These are phyloP conservation scores for Colletotrichum lentis DNA, from an alignment of 2,329 filamentous ascomycete genomes.

Conservation along the genomic window DNA sequence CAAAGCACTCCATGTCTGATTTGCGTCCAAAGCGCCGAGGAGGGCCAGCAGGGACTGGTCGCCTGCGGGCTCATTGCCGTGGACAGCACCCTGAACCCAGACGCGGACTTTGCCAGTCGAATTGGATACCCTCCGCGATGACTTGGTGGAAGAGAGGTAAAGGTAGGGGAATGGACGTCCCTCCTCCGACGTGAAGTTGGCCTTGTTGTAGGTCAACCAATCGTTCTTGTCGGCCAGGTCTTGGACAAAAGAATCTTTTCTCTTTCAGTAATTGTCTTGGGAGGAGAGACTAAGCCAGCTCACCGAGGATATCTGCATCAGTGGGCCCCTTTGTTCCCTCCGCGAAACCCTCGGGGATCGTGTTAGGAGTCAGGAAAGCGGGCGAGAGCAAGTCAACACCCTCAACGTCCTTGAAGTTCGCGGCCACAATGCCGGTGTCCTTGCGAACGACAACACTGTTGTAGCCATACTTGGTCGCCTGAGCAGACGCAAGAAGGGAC, in stretches of 20 bases:
- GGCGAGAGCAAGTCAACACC: constrained; percentile 42
- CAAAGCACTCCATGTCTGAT: constrained; percentile 43
- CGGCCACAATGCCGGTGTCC: constrained; percentile 30
- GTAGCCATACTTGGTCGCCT: constrained; percentile 37
- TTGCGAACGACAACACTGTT: constrained; percentile 35
- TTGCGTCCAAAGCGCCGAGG: constrained; percentile 44
- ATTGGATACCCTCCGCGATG: constrained; percentile 21
- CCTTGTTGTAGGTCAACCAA: constrained; percentile 42
- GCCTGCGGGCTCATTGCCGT: constrained; percentile 47
- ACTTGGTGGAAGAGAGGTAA: constrained; percentile 32
- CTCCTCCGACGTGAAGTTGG: constrained; percentile 41
- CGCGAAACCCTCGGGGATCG: constrained; percentile 41
- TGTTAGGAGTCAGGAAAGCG: constrained; percentile 40
- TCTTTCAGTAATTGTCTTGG: background rate
- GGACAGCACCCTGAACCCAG: constrained; percentile 46
- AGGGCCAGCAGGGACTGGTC: constrained; percentile 46
- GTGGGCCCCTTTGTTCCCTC: constrained; percentile 46
- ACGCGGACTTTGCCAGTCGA: constrained; percentile 44
- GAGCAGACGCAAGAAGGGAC: constrained; percentile 23
- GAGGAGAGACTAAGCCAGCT: background rate
- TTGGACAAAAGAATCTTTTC: constrained; percentile 39
- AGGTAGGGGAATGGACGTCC: constrained; percentile 41
- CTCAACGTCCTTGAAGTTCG: constrained; percentile 34
- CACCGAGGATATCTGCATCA: constrained; percentile 35
- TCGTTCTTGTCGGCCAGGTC: constrained; percentile 41